Base-by-base conservation (phyloP, 1,139 yeast species). In the Geotrichum carabidarum region DNA sequence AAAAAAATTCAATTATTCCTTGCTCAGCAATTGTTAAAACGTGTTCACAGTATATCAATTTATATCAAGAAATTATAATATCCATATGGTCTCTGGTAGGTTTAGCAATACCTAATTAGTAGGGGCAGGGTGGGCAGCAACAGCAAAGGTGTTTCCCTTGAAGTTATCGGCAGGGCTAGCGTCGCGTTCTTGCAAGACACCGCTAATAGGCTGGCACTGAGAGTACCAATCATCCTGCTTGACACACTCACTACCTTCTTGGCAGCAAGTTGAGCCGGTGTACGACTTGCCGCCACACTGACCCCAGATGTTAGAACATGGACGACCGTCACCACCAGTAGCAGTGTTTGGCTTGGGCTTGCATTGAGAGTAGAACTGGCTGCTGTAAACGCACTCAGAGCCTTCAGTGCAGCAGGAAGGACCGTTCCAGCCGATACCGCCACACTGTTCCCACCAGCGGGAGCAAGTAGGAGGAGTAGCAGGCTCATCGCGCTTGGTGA, bases 201-300 rank as follows among this genome's bases (percentile, higher is more conserved):
- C 52, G 9, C 17, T 12, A 6, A 42, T 34, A 12, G 52, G 42
- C 9, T 2, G 8, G 30, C 57, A 54, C 34, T 54, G 57, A 7
- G 56, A 51, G 38, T 50, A 54, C 22, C 34, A 54, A 2, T 45
- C 54, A 31, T 53, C 38, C 11, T 17, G n/a, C 11, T 8, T 8
- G 5, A 22, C 50, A 36, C 57, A 54, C 9, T 41, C 35, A 17
- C 56, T 27, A 11, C 57, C 57, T 5, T 8, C 44, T 32, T 54
- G 57, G 38, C 57, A 54, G 37, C 57, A 52, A 9, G 57, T 54
- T 2, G 56, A 27, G n/a, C 57, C 57, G n/a, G 40, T 51, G 35
- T 30, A 54, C 4, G 43, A 6, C 3, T 8, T 38, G 6, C 57
- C 57, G 31, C 57, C 57, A 38, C 57, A 54, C 27, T 54, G 57